A percentile compares a stretch with the other conserved stretches of the same genome.
Evolutionary conservation across 1,284 basidiomycete genomes (phyloP).

Genomic region (Ganoderma boninense): DNA sequence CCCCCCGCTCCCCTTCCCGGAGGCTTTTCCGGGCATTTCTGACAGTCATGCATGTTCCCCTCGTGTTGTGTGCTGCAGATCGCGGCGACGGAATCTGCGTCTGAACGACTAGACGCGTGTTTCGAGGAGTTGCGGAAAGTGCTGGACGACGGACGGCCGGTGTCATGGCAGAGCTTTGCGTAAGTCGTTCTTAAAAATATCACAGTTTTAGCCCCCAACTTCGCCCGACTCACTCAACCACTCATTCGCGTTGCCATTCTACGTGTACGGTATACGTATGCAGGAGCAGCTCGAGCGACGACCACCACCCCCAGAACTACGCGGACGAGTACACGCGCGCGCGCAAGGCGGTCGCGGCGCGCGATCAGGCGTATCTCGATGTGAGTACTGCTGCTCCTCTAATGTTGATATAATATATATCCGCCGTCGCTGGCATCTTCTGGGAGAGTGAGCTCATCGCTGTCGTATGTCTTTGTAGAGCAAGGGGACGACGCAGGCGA

Average conservation of each 20-base stretch:
- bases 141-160: slow-evolving; percentile 30
- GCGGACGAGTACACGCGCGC: slow-evolving; percentile 24
- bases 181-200: slow-evolving; percentile 16
- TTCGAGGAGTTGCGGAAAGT: slow-evolving; percentile 30
- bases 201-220: no score
- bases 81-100: slow-evolving; percentile 20
- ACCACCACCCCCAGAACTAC: slow-evolving; percentile 8
- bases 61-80: slow-evolving; percentile 17
- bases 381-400: slow-evolving; percentile 29
- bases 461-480: slow-evolving; percentile 19
- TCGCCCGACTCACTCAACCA: neutral
- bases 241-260: no score
- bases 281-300: slow-evolving; percentile 24
- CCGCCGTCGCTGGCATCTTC: no score
- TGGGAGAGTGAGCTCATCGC: neutral
- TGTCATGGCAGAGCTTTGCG: slow-evolving; percentile 31
- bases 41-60: slow-evolving; percentile 2
- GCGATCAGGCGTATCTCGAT: slow-evolving; percentile 30
- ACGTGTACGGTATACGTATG: neutral
- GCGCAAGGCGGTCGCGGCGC: slow-evolving; percentile 30
- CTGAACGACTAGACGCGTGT: slow-evolving; percentile 29
- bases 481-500: slow-evolving; percentile 27
- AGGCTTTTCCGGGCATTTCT: neutral
- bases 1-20: no score
- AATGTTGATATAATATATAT: no score